Evolutionary conservation across 2,329 filamentous ascomycete species (phyloP), one percentile per base, ranked within the genome.

Genomic region (Ascochyta pisi): DNA sequence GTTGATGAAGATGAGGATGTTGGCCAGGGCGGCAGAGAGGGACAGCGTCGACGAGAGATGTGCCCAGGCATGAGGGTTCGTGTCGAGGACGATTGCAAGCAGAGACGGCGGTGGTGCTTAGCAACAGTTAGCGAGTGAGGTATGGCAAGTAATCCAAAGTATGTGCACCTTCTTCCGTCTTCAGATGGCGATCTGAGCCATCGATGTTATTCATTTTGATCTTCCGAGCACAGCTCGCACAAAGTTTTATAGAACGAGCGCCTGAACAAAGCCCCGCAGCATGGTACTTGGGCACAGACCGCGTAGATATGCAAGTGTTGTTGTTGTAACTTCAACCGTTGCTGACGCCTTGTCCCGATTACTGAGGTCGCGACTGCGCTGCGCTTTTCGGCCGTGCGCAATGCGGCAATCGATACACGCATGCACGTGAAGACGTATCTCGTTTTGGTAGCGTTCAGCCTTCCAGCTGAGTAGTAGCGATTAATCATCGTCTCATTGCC

Each of bases 1-100:
- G 76, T 99, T 98, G 79, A 97, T 88, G 79, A 97, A 98, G 80
- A 99, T 89, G 69, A 98, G 88, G 61, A 98, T 85, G 77, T 94
- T 89, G 59, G 94, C 91, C 57, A 99, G 82, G 58, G 92, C 92
- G 69, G 89, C 89, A 45, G 90, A 90, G 58, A 99, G 85, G 26
- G 94, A 87, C 7, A 98, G 86, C 29, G 85, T 85, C 53, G 86
- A 78, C 58, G 88, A 82, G 40, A 98, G 85, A 57, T 91, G 83
- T 6, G 91, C 87, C 95, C 95, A 96, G 67, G 95, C 93, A 67
- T 93, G 90, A 2, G 95, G 95, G 74, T 99, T 99, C 24, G 94
- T 97, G 80, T 99, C 95, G 79, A 99, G 85, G 70, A 99, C 84
- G 69, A 99, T 88, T 65, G 92, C 89, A 48, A 97, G 86, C 33